A percentile compares a stretch with the other conserved stretches of the same genome.
Conservation (phyloP, 192 early-diverging fungal genomes). For the Allomyces arbusculus region DNA sequence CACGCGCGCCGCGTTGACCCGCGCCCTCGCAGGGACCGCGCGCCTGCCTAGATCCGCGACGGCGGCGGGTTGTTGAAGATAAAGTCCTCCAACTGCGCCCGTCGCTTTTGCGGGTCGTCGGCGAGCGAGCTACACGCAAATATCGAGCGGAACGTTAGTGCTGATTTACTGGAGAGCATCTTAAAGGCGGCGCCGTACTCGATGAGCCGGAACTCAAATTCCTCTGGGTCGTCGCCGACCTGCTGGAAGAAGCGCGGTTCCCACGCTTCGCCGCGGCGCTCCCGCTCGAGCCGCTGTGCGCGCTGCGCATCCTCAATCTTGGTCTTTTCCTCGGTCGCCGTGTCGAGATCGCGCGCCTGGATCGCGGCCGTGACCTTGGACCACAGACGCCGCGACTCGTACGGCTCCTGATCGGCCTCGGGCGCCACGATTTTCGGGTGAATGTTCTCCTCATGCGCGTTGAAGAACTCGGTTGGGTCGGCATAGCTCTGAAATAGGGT, state of each 20-base stretch:
- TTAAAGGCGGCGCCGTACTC: neutral
- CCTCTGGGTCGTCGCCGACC: neutral
- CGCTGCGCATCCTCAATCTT: conserved; percentile 58
- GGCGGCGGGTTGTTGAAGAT: neutral
- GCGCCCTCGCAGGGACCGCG: neutral
- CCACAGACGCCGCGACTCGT: conserved; percentile 71
- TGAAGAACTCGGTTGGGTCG: conserved; percentile 31
- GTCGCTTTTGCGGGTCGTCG: neutral
- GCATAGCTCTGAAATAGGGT: neutral
- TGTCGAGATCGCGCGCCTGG: conserved; percentile 34
- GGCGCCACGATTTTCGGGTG: conserved; percentile 47
- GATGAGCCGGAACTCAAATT: neutral
- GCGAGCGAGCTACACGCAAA: neutral
- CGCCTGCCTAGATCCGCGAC: neutral
- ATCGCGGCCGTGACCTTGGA: conserved; percentile 50
- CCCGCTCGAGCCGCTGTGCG: conserved; percentile 25
- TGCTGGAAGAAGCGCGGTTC: conserved; percentile 39
- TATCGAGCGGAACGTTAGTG: neutral
- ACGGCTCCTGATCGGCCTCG: conserved; percentile 47
- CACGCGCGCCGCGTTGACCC: neutral
- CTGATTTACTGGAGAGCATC: neutral
- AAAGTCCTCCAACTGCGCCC: neutral
- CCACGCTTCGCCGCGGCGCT: conserved; percentile 28
- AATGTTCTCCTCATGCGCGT: conserved; percentile 41
- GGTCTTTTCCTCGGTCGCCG: conserved; percentile 46